phyloP scores from a whole-genome alignment of 306 rosid genomes.

The Prosopis cineraria region DNA sequence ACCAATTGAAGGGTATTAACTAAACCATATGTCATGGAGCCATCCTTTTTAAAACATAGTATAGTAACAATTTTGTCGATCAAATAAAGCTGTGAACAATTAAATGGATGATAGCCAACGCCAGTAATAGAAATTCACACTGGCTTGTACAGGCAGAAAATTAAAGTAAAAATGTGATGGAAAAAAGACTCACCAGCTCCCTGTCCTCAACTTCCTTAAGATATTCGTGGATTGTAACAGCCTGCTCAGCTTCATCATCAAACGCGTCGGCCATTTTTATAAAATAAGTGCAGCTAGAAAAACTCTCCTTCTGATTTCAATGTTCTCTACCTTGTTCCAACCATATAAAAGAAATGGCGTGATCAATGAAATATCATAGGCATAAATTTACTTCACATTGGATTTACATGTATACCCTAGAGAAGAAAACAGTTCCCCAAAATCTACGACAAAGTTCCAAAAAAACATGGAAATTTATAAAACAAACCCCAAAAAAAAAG shows the following conservation, averaged over 20 bases:
- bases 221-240: slow-evolving; percentile 78
- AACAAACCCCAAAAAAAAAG: not conserved
- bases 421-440: slow-evolving; percentile 45
- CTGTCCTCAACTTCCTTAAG: slow-evolving; percentile 82
- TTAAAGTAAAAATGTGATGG: not conserved
- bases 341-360: not conserved
- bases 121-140: not conserved
- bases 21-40: not conserved
- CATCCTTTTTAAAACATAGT: not conserved
- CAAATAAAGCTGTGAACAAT: not conserved
- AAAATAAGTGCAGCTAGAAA: not conserved
- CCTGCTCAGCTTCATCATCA: slow-evolving; percentile 52
- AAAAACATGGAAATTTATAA: not conserved
- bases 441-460: slow-evolving; percentile 11
- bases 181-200: slow-evolving; percentile 66
- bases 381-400: not conserved
- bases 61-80: not conserved
- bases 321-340: slow-evolving; percentile 36
- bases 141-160: not conserved
- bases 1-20: not conserved
- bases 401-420: not conserved
- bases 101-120: not conserved
- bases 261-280: slow-evolving; percentile 34
- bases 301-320: slow-evolving; percentile 9
- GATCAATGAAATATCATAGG: not conserved